Conservation (phyloP, 805 yeast species). For the Wickerhamomyces bovis region DNA sequence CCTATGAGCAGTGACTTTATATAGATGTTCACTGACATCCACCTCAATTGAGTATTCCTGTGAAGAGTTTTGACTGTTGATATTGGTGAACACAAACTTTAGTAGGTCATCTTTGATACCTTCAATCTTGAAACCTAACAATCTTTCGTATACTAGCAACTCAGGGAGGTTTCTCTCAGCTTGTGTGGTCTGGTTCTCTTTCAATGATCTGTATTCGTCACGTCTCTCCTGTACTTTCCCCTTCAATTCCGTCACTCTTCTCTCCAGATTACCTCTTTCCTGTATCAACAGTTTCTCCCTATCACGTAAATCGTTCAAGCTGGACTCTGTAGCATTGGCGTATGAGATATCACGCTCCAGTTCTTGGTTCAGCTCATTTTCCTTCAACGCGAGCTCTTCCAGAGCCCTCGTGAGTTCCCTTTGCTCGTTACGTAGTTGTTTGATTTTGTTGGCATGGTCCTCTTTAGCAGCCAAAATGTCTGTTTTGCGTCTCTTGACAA, state of each 20-base stretch:
- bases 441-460: conserved; percentile 26
- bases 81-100: conserved; percentile 41
- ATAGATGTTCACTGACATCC: conserved; percentile 37
- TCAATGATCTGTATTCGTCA: conserved; percentile 28
- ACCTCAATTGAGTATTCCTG: conserved; percentile 39
- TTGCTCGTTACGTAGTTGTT: conserved; percentile 28
- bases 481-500: conserved; percentile 29
- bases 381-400: conserved; percentile 6
- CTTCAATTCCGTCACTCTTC: conserved; percentile 29
- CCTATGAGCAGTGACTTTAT: conserved; percentile 29
- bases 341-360: conserved; percentile 13
- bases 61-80: conserved; percentile 38
- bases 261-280: conserved; percentile 24
- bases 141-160: conserved; percentile 41
- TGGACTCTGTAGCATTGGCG: conserved; percentile 30
- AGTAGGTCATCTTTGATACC: conserved; percentile 42
- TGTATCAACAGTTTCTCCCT: conserved; percentile 31
- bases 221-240: conserved; percentile 26
- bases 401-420: conserved; percentile 24
- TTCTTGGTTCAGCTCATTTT: conserved; percentile 7
- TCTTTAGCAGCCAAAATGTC: conserved; percentile 30
- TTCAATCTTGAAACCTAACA: conserved; percentile 50
- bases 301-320: conserved; percentile 24
- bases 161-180: conserved; percentile 45
- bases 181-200: conserved; percentile 36